Evolutionary conservation across 306 rosid genomes (phyloP), one percentile per base, ranked within the genome.

Genomic region (Hippophae gyantsensis): DNA sequence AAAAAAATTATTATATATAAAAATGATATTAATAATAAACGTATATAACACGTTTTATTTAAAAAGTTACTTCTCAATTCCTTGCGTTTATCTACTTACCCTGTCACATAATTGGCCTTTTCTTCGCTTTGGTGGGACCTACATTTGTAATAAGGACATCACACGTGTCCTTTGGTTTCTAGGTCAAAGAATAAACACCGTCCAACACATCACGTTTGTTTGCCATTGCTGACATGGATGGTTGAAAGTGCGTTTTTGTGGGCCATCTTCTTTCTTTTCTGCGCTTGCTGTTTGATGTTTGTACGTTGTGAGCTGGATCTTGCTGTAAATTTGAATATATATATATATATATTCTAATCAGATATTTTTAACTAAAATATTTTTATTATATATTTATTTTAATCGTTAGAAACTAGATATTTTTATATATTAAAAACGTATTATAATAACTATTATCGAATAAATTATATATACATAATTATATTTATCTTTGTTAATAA

Each of bases 61-160:
- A 5, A 62, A 56, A 41, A 7, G 23, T 56, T 54, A 77, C 79
- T 27, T 50, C 62, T 84, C 78, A 62, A 43, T 44, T 56, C 59
- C 25, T 67, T 79, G 84, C 84, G 86, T 79, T 70, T 86, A 80
- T 50, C 82, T 80, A 78, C 62, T 25, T 6, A 5, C 48, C 6
- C 61, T 23, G 43, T 25, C 23, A 13, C 51, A 26, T 48, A 53
- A 54, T 10, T 13, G 57, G 42, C 58, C 42, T 11, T 57, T 56
- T n/a, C 23, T 6, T 43, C 26, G 41, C 49, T 18, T 26, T 48
- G 5, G 11, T 3, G 61, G 74, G 76, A 25, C 69, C 79, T 71
- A 26, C 60, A 0, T 6, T 3, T 0, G 43, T 64, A 13, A 47
- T 62, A 53, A 2, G 51, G 13, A 66, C 67, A 60, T 26, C 54